Evolutionary conservation across 306 rosid species (phyloP).

Genomic region (Begonia masoniana): DNA sequence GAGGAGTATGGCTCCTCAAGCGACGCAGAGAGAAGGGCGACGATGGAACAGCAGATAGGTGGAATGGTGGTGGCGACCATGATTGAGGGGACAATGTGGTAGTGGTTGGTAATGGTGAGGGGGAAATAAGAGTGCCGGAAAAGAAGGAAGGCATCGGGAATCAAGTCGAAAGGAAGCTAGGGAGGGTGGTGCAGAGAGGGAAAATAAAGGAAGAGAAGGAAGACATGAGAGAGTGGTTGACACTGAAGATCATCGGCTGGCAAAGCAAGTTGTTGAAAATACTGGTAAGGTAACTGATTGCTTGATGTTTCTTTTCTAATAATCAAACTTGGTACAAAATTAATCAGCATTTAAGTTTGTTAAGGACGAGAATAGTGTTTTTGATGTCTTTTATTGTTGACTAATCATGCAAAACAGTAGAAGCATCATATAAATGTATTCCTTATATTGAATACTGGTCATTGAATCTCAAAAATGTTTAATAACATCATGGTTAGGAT

Average conservation of each 20-base stretch:
- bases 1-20: constrained; percentile 65
- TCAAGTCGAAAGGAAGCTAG: constrained; percentile 59
- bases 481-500: no score
- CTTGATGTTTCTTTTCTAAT: neutral
- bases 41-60: constrained; percentile 66
- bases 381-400: no score
- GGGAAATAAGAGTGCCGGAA: constrained; percentile 58
- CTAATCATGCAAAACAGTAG: no score
- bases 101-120: constrained; percentile 63
- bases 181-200: constrained; percentile 49
- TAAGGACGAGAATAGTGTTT: no score
- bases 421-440: no score
- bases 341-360: no score
- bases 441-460: no score
- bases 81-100: constrained; percentile 57
- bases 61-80: constrained; percentile 89
- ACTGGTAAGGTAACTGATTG: constrained; percentile 53
- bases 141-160: constrained; percentile 71
- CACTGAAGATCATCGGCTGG: constrained; percentile 44
- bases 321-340: no score
- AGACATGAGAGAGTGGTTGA: constrained; percentile 49
- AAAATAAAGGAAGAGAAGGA: constrained; percentile 58
- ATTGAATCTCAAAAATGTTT: no score
- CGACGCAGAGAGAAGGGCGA: constrained; percentile 57
- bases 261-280: constrained; percentile 52